Conservation (phyloP, 2,329 filamentous ascomycete species). For the Pseudogymnoascus verrucosus region DNA sequence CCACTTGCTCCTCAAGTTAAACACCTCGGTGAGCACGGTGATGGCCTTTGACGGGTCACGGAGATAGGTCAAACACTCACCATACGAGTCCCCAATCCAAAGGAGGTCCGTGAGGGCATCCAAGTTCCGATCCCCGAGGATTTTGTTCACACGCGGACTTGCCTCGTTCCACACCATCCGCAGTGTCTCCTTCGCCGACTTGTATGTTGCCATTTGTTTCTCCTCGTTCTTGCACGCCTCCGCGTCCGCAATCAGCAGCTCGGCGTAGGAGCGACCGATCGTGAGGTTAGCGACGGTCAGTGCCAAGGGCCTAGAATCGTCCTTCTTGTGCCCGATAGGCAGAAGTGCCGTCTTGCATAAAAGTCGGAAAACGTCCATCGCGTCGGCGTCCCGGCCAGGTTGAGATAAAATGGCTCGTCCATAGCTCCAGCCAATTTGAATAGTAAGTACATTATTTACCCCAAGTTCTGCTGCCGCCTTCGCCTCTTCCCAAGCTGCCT, state of each 20-base stretch:
- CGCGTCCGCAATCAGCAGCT: neutral
- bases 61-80: neutral
- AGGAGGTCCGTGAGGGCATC: neutral
- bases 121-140: neutral
- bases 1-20: neutral
- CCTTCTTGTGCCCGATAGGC: neutral
- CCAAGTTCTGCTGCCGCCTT: neutral
- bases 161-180: neutral
- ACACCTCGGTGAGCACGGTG: neutral
- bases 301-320: neutral
- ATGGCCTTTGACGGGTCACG: neutral
- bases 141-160: neutral
- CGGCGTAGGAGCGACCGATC: neutral
- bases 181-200: neutral
- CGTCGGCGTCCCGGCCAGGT: neutral
- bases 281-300: neutral
- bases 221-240: neutral
- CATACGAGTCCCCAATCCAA: neutral
- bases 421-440: neutral
- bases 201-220: neutral
- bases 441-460: neutral
- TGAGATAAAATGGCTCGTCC: neutral
- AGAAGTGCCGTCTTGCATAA: neutral
- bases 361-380: neutral
- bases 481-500: neutral